A percentile compares a stretch with the other conserved stretches of the same genome.
These are phyloP conservation scores for Fagopyrum esculentum DNA, from an alignment of 148 eudicot genomes.

Conservation along the genomic window DNA sequence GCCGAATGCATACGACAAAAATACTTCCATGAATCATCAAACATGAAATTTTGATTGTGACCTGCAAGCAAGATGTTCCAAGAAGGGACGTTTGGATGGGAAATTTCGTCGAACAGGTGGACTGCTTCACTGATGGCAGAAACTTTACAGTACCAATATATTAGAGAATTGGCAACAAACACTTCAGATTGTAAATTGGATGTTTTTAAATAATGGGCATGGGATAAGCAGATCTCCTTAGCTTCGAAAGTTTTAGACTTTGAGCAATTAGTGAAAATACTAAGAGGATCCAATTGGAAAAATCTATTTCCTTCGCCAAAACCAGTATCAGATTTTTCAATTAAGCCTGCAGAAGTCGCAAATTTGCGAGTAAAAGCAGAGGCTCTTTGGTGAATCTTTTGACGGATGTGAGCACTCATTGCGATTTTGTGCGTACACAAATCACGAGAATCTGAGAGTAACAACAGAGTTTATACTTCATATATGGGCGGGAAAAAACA, in stretches of 20 bases:
- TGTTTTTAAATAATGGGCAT: constrained; percentile 40
- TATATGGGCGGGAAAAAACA: neutral
- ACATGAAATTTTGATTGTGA: constrained; percentile 36
- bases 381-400: constrained; percentile 21
- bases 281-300: constrained; percentile 25
- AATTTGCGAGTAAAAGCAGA: constrained; percentile 18
- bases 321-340: constrained; percentile 19
- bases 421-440: neutral
- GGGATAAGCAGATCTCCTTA: constrained; percentile 30
- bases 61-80: constrained; percentile 70
- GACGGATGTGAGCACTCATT: constrained; percentile 29
- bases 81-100: constrained; percentile 32
- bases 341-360: constrained; percentile 21
- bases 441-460: neutral
- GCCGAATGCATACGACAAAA: constrained; percentile 52
- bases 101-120: constrained; percentile 58
- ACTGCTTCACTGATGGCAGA: constrained; percentile 36
- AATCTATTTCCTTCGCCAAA: constrained; percentile 1
- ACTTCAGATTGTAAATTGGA: constrained; percentile 16
- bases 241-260: constrained; percentile 28
- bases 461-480: neutral
- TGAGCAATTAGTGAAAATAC: constrained; percentile 25
- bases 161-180: constrained; percentile 36
- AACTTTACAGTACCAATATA: constrained; percentile 34
- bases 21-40: constrained; percentile 44